Evolutionary conservation across 805 yeast species (phyloP).

Genomic region (Sugiyamaella smithiae): DNA sequence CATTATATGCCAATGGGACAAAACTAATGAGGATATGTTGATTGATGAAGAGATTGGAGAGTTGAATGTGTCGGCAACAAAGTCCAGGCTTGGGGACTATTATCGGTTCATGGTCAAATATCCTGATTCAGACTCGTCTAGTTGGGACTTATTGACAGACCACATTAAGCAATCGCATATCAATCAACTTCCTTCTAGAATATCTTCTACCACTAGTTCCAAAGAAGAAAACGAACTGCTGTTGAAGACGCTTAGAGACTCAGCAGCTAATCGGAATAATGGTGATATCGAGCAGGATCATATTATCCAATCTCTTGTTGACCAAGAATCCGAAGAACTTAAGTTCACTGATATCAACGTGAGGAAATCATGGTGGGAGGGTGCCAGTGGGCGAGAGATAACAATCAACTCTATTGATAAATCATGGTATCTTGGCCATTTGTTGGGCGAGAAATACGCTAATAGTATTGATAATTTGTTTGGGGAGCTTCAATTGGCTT

Average conservation of each 20-base stretch:
- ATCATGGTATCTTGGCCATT: slow-evolving; percentile 51
- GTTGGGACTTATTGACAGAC: slow-evolving; percentile 31
- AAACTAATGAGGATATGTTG: slow-evolving; percentile 31
- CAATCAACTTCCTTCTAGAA: slow-evolving; percentile 32
- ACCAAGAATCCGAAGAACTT: slow-evolving; percentile 38
- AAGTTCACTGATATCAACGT: slow-evolving; percentile 44
- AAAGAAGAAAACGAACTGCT: slow-evolving; percentile 47
- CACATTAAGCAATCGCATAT: slow-evolving; percentile 29
- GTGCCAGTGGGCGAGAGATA: slow-evolving; percentile 39
- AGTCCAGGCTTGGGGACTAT: slow-evolving; percentile 32
- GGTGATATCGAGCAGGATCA: slow-evolving; percentile 32
- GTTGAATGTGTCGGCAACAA: slow-evolving; percentile 31
- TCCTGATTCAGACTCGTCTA: slow-evolving; percentile 35
- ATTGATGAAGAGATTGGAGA: slow-evolving; percentile 34
- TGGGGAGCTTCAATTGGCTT: slow-evolving; percentile 56
- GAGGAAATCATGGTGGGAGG: slow-evolving; percentile 38
- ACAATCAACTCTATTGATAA: slow-evolving; percentile 58
- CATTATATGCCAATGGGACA: slow-evolving; percentile 40
- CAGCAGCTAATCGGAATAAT: slow-evolving; percentile 27
- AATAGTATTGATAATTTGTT: slow-evolving; percentile 35
- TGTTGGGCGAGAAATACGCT: slow-evolving; percentile 35
- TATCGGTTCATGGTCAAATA: slow-evolving; percentile 43
- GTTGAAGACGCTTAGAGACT: slow-evolving; percentile 37
- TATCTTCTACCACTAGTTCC: slow-evolving; percentile 49
- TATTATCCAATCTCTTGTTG: slow-evolving; percentile 34